Conservation (phyloP, 2,329 filamentous ascomycete species). For the Acarospora socialis region DNA sequence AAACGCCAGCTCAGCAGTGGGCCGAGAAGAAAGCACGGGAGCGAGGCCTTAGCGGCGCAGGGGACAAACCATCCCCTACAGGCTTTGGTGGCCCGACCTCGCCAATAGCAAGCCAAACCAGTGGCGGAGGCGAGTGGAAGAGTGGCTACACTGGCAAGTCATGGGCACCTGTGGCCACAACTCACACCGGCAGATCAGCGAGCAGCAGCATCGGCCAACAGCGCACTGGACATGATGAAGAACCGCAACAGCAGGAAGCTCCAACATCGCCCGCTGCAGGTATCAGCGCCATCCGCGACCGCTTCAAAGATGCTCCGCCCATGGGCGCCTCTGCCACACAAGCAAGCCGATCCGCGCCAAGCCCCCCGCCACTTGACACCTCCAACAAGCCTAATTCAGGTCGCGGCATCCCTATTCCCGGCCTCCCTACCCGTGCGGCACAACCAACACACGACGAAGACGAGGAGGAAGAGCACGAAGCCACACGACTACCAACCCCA, state of each 20-base stretch:
- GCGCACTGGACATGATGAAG: conserved; percentile 44
- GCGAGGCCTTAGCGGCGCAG: conserved; percentile 41
- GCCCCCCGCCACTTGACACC: conserved; percentile 49
- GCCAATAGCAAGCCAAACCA: conserved; percentile 52
- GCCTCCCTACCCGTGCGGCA: conserved; percentile 48
- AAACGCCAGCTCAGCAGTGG: conserved; percentile 94
- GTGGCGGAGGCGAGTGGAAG: conserved; percentile 67
- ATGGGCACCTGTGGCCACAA: conserved; percentile 73
- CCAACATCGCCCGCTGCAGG: conserved; percentile 46
- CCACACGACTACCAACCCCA: conserved; percentile 30
- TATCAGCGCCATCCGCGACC: conserved; percentile 63
- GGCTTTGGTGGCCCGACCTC: conserved; percentile 30
- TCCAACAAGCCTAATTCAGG: conserved; percentile 53
- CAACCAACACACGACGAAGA: conserved; percentile 33
- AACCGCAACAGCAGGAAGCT: conserved; percentile 37
- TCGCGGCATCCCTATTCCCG: conserved; percentile 63
- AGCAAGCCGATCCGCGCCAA: conserved; percentile 27
- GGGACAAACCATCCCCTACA: conserved; percentile 32
- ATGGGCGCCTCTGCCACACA: conserved; percentile 43
- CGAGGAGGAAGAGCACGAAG: conserved; percentile 30
- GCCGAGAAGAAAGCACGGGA: conserved; percentile 90
- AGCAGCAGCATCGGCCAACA: conserved; percentile 42
- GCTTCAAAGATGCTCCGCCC: conserved; percentile 63
- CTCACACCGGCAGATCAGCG: conserved; percentile 51
- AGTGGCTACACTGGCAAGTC: conserved; percentile 81